phyloP scores from a whole-genome alignment of 2,329 filamentous ascomycete genomes.

The Cordyceps pruinosa region DNA sequence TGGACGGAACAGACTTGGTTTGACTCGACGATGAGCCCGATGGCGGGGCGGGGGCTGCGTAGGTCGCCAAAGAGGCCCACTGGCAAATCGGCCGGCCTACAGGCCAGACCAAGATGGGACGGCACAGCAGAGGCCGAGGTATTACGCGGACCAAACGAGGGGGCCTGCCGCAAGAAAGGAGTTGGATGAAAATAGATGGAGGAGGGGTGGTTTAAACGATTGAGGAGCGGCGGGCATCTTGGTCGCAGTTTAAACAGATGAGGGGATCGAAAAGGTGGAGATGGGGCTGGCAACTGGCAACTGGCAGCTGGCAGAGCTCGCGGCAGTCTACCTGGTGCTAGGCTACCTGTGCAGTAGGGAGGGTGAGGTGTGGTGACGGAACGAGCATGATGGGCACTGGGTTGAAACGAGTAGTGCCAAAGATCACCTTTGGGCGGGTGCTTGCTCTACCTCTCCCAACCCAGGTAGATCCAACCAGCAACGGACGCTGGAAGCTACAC shows the following conservation, averaged over 20 bases:
- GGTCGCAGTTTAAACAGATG: constrained; percentile 1
- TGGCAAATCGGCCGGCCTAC: constrained; percentile 8
- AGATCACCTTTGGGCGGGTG: too few relatives aligned
- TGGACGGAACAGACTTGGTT: not conserved
- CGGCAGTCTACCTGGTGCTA: not conserved
- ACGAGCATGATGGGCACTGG: not conserved
- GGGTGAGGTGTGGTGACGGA: too few relatives aligned
- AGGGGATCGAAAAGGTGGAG: constrained; percentile 13
- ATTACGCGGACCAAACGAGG: not conserved
- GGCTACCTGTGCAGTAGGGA: too few relatives aligned
- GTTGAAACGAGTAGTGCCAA: too few relatives aligned
- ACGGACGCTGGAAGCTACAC: not conserved
- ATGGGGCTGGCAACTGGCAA: constrained; percentile 5
- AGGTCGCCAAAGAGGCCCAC: not conserved
- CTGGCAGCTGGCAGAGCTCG: not conserved
- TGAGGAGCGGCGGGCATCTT: not conserved
- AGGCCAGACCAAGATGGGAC: constrained; percentile 8
- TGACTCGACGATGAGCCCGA: constrained; percentile 10
- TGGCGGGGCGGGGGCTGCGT: constrained; percentile 10
- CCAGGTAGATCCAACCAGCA: not conserved
- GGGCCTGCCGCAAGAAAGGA: not conserved
- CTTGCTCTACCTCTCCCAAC: too few relatives aligned
- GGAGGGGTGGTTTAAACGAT: not conserved
- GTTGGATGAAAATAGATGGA: constrained; percentile 3
- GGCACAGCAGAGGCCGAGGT: not conserved